Percentiles rank a stretch among this genome's conserved stretches.
Conservation (phyloP, 1,284 basidiomycete species). For the Wallemia ichthyophaga region DNA sequence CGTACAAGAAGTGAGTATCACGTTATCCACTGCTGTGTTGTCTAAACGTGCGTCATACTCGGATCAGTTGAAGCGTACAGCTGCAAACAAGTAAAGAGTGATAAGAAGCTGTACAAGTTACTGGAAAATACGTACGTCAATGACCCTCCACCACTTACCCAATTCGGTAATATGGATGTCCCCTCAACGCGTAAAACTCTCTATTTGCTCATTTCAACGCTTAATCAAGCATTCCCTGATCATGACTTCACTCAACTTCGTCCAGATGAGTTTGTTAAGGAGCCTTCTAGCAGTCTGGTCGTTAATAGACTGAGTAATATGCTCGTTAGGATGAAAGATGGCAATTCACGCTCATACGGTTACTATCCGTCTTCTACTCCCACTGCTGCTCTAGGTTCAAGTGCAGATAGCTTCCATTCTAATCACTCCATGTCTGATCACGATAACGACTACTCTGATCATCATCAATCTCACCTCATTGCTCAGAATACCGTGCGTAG, state of each 20-base stretch:
- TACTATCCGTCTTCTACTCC: conserved; percentile 25
- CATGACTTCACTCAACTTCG: conserved; percentile 84
- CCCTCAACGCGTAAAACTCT: conserved; percentile 46
- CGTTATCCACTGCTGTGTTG: not conserved
- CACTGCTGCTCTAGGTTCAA: conserved; percentile 4
- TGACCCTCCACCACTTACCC: conserved; percentile 31
- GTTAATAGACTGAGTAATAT: conserved; percentile 52
- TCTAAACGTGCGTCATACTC: not conserved
- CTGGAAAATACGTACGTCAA: conserved; percentile 54
- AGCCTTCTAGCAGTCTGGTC: conserved; percentile 35
- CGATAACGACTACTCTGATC: conserved; percentile 3
- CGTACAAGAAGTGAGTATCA: not conserved
- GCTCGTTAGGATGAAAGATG: conserved; percentile 26
- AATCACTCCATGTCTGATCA: not conserved
- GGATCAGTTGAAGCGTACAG: conserved; percentile 78
- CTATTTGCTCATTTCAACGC: conserved; percentile 76
- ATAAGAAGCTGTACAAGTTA: conserved; percentile 80
- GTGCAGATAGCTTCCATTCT: conserved; percentile 4
- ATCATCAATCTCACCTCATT: conserved; percentile 15
- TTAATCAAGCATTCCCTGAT: conserved; percentile 92
- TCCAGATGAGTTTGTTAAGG: conserved; percentile 52
- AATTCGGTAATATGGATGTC: conserved; percentile 19
- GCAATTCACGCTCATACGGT: conserved; percentile 23
- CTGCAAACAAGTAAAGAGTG: conserved; percentile 86
- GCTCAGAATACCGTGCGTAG: conserved; percentile 18